Conservation (phyloP, 2,329 filamentous ascomycete species). For the Trichoderma afroharzianum region DNA sequence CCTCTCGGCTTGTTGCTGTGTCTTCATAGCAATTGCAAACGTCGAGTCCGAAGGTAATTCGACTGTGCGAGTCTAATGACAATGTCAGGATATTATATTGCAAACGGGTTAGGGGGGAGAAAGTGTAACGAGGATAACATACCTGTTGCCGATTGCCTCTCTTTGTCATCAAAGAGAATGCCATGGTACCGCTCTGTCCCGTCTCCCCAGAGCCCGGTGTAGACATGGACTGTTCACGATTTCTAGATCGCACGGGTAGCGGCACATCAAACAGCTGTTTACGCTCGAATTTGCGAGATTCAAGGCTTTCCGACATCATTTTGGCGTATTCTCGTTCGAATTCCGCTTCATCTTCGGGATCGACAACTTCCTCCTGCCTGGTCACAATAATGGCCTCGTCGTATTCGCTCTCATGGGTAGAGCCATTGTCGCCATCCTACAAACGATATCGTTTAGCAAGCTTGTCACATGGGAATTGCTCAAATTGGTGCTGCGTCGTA, state of each 20-base stretch:
- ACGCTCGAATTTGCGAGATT: conserved; percentile 92
- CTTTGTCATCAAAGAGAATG: conserved; percentile 93
- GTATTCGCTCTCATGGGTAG: conserved; percentile 58
- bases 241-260: conserved; percentile 76
- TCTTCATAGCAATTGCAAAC: conserved; percentile 94
- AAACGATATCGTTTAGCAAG: conserved; percentile 43
- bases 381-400: conserved; percentile 90
- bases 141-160: conserved; percentile 94
- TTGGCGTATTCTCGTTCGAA: conserved; percentile 98
- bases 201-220: conserved; percentile 23
- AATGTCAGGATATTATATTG: background rate
- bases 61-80: conserved; percentile 76
- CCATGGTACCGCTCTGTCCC: conserved; percentile 64
- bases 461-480: conserved; percentile 35
- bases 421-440: conserved; percentile 48
- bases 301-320: conserved; percentile 96
- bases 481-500: conserved; percentile 27
- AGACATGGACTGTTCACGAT: conserved; percentile 52
- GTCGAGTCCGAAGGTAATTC: conserved; percentile 86
- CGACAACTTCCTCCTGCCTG: conserved; percentile 81
- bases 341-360: conserved; percentile 92
- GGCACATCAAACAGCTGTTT: conserved; percentile 96
- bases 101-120: background rate
- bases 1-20: conserved; percentile 87
- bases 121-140: background rate